Conservation (phyloP, 192 early-diverging fungal species). For the Entomortierella parvispora region DNA sequence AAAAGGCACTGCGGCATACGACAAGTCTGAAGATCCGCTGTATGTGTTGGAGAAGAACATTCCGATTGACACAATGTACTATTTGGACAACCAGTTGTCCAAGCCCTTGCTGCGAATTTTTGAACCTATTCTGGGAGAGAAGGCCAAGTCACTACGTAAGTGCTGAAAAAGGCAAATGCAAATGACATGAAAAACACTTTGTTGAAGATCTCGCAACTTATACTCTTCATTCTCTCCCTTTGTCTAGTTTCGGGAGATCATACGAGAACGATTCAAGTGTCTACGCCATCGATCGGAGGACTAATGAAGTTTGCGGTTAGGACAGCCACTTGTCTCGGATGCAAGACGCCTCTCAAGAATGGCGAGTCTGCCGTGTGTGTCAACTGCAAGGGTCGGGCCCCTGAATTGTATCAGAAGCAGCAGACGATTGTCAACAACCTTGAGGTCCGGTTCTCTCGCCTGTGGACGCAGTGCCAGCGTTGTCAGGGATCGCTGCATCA, state of each 20-base stretch:
- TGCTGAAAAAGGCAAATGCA: neutral
- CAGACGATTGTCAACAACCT: constrained; percentile 73
- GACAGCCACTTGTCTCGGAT: constrained; percentile 91
- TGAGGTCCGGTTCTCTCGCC: constrained; percentile 81
- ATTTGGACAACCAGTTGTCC: constrained; percentile 95
- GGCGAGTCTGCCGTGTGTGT: constrained; percentile 82
- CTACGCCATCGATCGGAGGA: constrained; percentile 89
- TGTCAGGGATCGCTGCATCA: constrained; percentile 95
- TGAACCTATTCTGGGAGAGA: constrained; percentile 94
- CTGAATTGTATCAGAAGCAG: constrained; percentile 85
- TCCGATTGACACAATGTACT: constrained; percentile 96
- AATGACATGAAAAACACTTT: neutral
- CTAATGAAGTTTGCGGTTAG: constrained; percentile 96
- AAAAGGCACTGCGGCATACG: constrained; percentile 91
- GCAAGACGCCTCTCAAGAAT: constrained; percentile 84
- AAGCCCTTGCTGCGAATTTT: constrained; percentile 95
- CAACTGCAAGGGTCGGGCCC: constrained; percentile 74
- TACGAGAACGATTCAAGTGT: constrained; percentile 83
- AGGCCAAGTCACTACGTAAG: constrained; percentile 82
- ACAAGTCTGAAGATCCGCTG: constrained; percentile 98
- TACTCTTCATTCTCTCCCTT: constrained; percentile 3
- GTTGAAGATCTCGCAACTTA: neutral
- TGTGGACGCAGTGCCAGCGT: constrained; percentile 98
- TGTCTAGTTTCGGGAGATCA: constrained; percentile 73
- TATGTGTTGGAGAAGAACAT: constrained; percentile 98